Percentiles rank a stretch among this genome's conserved stretches.
phyloP scores from a whole-genome alignment of 192 early-diverging fungal species.

The Ramicandelaber brevisporus region DNA sequence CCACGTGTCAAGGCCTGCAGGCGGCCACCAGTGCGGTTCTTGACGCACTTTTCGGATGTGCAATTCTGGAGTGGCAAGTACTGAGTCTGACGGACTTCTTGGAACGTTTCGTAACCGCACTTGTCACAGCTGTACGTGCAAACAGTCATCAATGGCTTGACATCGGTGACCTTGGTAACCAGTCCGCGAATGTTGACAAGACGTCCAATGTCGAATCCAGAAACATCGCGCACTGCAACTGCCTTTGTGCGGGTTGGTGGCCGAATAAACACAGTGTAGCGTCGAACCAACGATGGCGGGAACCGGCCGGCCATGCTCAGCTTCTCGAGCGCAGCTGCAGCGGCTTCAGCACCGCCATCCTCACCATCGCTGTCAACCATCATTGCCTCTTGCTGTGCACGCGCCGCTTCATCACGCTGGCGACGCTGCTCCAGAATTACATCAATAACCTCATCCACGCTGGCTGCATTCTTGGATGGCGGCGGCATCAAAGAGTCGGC shows the following conservation, averaged over 20 bases:
- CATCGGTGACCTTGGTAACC: constrained; percentile 78
- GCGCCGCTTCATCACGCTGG: constrained; percentile 28
- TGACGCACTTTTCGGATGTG: constrained; percentile 47
- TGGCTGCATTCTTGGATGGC: constrained; percentile 9
- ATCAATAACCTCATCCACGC: constrained; percentile 47
- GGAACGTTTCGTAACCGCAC: constrained; percentile 88
- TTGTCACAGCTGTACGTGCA: constrained; percentile 78
- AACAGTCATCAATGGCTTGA: constrained; percentile 74
- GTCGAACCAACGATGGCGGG: constrained; percentile 58
- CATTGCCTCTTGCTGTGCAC: constrained; percentile 4
- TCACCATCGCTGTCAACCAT: background rate
- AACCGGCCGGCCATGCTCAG: constrained; percentile 16
- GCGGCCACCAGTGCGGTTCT: constrained; percentile 51
- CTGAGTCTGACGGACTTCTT: constrained; percentile 54
- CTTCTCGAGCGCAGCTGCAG: constrained; percentile 11
- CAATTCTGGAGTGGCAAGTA: constrained; percentile 68
- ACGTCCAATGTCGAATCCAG: constrained; percentile 51
- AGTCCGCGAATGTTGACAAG: constrained; percentile 77
- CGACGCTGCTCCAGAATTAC: constrained; percentile 69
- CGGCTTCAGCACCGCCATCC: constrained; percentile 8
- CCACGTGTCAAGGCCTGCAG: constrained; percentile 78
- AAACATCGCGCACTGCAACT: constrained; percentile 67
- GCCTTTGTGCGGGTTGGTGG: constrained; percentile 30
- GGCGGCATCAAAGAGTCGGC: constrained; percentile 39
- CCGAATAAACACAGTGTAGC: constrained; percentile 65